Evolutionary conservation across 2,329 filamentous ascomycete species (phyloP), one percentile per base, ranked within the genome.

Genomic region (Cladosporium oxysporum): DNA sequence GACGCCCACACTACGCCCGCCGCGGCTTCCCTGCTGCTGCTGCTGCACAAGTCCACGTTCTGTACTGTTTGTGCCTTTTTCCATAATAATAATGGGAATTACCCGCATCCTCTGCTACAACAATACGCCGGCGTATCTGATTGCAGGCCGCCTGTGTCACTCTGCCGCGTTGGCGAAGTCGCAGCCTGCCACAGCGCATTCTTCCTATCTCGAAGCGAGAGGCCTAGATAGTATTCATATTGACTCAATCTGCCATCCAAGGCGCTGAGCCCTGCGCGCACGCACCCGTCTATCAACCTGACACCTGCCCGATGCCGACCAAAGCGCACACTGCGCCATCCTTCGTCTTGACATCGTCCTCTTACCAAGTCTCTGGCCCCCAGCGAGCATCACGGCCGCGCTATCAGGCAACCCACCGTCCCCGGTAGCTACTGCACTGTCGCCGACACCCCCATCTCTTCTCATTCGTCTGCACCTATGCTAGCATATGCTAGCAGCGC

Each of bases 121-220:
- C 2, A 37, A 23, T 12, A 58, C 53, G 21, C 21, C 21, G 31
- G 53, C 53, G 53, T 21, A 18, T n/a, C 33, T 58, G 18, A 35
- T 26, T 23, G 53, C 57, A 35, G 21, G n/a, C n/a, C 16, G 57
- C 37, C 28, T 44, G 57, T 47, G 37, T 44, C 35, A 59, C 57
- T 23, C 21, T 23, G 31, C 55, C 23, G n/a, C 21, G 21, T n/a
- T 26, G 35, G 33, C 57, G 37, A 35, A 35, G 57, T 59, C 31
- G 55, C 55, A 59, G 57, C 23, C 57, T 59, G 52, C 52, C 18
- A 57, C 29, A 10, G 10, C 16, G 52, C 57, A 47, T 35, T 26
- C 57, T 47, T 59, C 57, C 33, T 59, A 59, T 59, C 57, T 59
- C 35, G 57, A 44, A 41, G 57, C 57, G 57, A 59, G 21, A 37